A percentile compares a stretch with the other conserved stretches of the same genome.
Conservation (phyloP, 345 rosid species). For the Acer negundo region DNA sequence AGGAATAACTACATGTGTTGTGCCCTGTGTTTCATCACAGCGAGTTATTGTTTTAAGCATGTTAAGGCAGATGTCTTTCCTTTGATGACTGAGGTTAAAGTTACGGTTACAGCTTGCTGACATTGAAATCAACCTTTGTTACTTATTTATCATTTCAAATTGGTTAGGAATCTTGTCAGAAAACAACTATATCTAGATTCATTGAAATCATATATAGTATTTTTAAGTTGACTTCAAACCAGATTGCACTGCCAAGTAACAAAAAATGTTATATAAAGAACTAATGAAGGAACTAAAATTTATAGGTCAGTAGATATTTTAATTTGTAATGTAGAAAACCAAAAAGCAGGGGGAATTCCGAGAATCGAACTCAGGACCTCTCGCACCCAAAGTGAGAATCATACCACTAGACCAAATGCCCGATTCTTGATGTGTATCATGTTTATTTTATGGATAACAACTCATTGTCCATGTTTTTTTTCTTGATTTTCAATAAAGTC, state of each 20-base stretch:
- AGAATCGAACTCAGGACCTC: constrained; percentile 78
- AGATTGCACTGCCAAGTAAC: too few species aligned
- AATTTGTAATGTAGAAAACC: too few species aligned
- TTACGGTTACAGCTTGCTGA: background rate
- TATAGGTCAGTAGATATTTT: too few species aligned
- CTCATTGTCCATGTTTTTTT: background rate
- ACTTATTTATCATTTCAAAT: background rate
- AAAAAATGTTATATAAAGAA: too few species aligned
- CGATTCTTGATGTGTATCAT: constrained; percentile 6
- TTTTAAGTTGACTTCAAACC: background rate
- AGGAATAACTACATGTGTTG: too few species aligned
- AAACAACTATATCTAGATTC: background rate
- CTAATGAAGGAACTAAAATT: too few species aligned
- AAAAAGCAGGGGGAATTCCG: constrained; percentile 52
- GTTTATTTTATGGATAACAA: background rate
- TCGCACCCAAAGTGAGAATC: constrained; percentile 92
- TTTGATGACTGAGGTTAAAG: background rate
- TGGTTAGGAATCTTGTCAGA: background rate
- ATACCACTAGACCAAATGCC: constrained; percentile 89
- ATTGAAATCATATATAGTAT: background rate
- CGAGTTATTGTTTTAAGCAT: background rate
- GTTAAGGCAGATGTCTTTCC: background rate
- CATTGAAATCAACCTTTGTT: background rate
- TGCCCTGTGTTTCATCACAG: background rate
- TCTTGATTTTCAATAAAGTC: too few species aligned